Conservation (phyloP, 768 basidiomycete genomes). For the Pholiota conissans region DNA sequence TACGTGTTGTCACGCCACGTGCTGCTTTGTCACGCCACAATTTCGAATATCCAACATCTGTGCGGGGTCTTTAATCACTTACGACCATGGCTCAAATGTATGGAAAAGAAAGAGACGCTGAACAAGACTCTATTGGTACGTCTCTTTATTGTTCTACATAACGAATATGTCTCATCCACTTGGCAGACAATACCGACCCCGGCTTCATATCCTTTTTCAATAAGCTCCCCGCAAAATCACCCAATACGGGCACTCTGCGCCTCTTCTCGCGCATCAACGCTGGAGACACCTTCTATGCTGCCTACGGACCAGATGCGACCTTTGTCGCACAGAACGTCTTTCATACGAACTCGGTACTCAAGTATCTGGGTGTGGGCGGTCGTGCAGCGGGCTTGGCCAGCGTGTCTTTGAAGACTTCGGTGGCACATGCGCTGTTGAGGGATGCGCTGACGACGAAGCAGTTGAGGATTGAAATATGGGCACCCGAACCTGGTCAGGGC, state of each 20-base stretch:
- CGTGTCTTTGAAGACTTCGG: conserved; percentile 71
- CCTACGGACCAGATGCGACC: conserved; percentile 86
- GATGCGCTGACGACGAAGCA: conserved; percentile 91
- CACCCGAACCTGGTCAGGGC: conserved; percentile 66
- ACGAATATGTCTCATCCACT: background rate
- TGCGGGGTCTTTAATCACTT: too few species aligned
- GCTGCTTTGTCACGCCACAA: too few species aligned
- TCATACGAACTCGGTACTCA: conserved; percentile 89
- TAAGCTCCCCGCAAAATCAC: conserved; percentile 63
- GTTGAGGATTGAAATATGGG: conserved; percentile 91
- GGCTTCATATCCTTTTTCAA: conserved; percentile 77
- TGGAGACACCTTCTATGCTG: conserved; percentile 76
- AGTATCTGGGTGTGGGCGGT: conserved; percentile 76
- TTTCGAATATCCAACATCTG: too few species aligned
- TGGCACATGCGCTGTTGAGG: conserved; percentile 80
- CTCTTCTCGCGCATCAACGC: conserved; percentile 70
- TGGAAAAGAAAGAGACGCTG: conserved; percentile 1
- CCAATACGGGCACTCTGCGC: conserved; percentile 79
- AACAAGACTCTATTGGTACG: background rate
- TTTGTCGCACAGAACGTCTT: conserved; percentile 83
- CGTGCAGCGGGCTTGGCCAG: conserved; percentile 65
- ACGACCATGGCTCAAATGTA: background rate
- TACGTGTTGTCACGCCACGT: too few species aligned
- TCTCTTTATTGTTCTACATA: background rate
- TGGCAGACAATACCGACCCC: conserved; percentile 66